These are phyloP conservation scores for Gonapodya prolifera DNA, from an alignment of 192 early-diverging fungal species.

Conservation along the genomic window DNA sequence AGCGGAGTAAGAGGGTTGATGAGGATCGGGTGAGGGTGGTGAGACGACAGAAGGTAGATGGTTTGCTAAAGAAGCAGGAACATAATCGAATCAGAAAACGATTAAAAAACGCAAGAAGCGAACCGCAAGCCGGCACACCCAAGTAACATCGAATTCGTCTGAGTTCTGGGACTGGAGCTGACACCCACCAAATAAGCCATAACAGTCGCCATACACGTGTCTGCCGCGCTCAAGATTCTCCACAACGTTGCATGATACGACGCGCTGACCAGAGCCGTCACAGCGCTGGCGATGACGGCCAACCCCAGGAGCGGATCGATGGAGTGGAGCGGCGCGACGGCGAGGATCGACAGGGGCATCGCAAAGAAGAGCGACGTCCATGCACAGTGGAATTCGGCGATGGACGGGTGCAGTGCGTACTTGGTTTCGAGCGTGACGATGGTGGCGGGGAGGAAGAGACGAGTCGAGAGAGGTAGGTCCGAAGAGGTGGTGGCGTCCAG, in stretches of 20 bases:
- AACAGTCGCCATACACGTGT: constrained; percentile 24
- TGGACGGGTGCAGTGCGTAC: constrained; percentile 15
- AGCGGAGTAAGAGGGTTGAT: constrained; percentile 17
- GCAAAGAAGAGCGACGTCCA: constrained; percentile 36
- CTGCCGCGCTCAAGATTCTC: constrained; percentile 26
- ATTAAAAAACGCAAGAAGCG: constrained; percentile 12
- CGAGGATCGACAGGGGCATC: constrained; percentile 23
- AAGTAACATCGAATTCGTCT: too few species aligned
- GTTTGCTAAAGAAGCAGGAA: neutral
- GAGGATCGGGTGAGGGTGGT: constrained; percentile 9
- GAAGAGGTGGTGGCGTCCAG: neutral
- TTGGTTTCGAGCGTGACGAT: constrained; percentile 25
- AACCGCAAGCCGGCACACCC: neutral
- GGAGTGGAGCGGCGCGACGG: constrained; percentile 15
- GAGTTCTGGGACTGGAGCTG: neutral
- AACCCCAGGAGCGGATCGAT: constrained; percentile 22
- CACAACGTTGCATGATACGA: constrained; percentile 33
- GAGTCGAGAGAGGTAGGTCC: neutral
- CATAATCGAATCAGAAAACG: constrained; percentile 9
- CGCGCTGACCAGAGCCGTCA: constrained; percentile 22
- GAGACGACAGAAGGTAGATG: neutral
- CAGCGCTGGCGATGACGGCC: constrained; percentile 18
- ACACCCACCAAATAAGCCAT: constrained; percentile 17
- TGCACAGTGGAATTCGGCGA: constrained; percentile 37
- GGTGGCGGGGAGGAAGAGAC: constrained; percentile 21